Conservation (phyloP, 192 early-diverging fungal genomes). For the Podila horticola region DNA sequence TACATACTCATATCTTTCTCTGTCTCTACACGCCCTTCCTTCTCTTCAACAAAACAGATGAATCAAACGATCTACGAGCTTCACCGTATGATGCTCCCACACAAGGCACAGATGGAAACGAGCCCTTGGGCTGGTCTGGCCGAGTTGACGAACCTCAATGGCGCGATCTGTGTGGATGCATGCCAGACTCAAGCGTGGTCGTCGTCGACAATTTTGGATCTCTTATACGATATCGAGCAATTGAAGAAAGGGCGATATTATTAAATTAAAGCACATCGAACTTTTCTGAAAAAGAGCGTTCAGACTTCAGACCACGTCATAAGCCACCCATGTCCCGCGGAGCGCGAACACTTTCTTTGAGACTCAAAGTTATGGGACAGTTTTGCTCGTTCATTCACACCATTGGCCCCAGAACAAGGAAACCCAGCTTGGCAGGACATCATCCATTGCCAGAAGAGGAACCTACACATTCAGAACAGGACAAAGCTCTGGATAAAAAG, state of each 20-base stretch:
- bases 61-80: slow-evolving; percentile 68
- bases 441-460: no score
- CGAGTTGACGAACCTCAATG: slow-evolving; percentile 95
- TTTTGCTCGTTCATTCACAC: no score
- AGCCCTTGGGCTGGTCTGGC: slow-evolving; percentile 90
- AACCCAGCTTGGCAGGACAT: no score
- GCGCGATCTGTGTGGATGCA: slow-evolving; percentile 81
- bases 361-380: no score
- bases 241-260: slow-evolving; percentile 1
- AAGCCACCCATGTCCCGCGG: no score
- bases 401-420: no score
- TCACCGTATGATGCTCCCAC: slow-evolving; percentile 76
- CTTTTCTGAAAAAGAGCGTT: no score
- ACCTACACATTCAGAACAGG: no score
- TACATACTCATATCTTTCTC: neutral
- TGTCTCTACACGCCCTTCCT: neutral
- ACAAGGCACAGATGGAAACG: slow-evolving; percentile 79
- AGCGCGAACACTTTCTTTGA: no score
- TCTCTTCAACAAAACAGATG: slow-evolving; percentile 24
- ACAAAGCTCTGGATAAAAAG: no score
- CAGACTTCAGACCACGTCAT: no score
- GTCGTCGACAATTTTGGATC: slow-evolving; percentile 75
- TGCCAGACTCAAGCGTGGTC: slow-evolving; percentile 98
- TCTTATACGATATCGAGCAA: slow-evolving; percentile 60
- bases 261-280: no score